Conservation (phyloP, 2,329 filamentous ascomycete genomes). For the Colletotrichum shisoi region DNA sequence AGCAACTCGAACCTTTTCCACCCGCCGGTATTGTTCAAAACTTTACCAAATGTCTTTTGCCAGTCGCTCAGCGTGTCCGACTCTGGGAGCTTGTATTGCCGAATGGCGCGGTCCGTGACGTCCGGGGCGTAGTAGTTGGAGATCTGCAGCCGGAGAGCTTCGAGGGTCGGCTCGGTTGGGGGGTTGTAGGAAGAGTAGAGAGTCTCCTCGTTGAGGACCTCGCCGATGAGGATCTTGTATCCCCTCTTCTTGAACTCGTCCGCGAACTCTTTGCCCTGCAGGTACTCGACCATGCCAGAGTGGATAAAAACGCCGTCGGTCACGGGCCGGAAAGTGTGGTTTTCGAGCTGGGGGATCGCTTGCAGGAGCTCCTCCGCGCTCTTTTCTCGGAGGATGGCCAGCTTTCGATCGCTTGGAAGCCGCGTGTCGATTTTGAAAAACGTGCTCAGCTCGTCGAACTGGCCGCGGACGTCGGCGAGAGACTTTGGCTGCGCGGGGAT, state of each 20-base stretch:
- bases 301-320: slow-evolving; percentile 54
- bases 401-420: slow-evolving; percentile 44
- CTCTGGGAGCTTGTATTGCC: slow-evolving; percentile 49
- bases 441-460: slow-evolving; percentile 54
- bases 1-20: not conserved
- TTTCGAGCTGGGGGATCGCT: slow-evolving; percentile 50
- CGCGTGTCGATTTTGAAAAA: slow-evolving; percentile 46
- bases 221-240: slow-evolving; percentile 53
- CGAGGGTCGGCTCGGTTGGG: slow-evolving; percentile 46
- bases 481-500: slow-evolving; percentile 56
- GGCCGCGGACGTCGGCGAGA: slow-evolving; percentile 48
- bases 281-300: slow-evolving; percentile 50
- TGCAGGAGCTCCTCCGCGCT: slow-evolving; percentile 46
- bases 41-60: slow-evolving; percentile 50
- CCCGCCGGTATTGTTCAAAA: not conserved
- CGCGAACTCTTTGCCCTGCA: slow-evolving; percentile 50
- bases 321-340: slow-evolving; percentile 57
- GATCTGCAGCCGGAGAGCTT: slow-evolving; percentile 50
- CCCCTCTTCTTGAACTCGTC: slow-evolving; percentile 48
- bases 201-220: slow-evolving; percentile 55
- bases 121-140: slow-evolving; percentile 55
- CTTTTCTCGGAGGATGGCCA: slow-evolving; percentile 47
- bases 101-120: slow-evolving; percentile 49
- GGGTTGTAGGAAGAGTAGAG: slow-evolving; percentile 54
- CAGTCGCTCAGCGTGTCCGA: slow-evolving; percentile 48